These are phyloP conservation scores for Penicillium daleae DNA, from an alignment of 495 filamentous ascomycete species.

Conservation along the genomic window DNA sequence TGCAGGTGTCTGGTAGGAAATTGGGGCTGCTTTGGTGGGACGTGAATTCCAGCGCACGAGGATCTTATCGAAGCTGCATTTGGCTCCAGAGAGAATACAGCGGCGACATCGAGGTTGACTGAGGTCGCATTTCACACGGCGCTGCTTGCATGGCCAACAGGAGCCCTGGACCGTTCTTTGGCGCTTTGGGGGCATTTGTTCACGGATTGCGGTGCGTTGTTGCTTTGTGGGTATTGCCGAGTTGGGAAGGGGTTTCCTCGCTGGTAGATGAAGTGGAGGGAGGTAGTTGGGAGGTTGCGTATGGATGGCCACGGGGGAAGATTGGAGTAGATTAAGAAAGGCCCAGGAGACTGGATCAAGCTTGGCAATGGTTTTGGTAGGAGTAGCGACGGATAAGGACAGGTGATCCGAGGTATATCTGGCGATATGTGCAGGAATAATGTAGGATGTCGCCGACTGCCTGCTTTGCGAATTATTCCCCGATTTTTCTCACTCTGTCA, in stretches of 20 bases:
- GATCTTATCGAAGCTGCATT: constrained; percentile 42
- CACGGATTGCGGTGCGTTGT: neutral
- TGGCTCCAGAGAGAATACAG: constrained; percentile 35
- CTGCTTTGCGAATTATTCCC: neutral
- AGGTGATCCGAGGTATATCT: neutral
- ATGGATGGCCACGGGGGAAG: neutral
- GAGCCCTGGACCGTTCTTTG: constrained; percentile 43
- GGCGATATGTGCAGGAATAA: neutral
- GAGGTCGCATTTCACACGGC: constrained; percentile 43
- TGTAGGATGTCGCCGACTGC: neutral
- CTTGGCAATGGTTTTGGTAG: neutral
- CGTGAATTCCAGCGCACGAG: constrained; percentile 37
- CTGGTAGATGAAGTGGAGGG: neutral
- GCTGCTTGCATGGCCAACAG: constrained; percentile 45
- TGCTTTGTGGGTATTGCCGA: neutral
- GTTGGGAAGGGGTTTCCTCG: neutral
- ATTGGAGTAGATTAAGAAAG: neutral
- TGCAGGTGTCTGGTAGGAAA: constrained; percentile 25
- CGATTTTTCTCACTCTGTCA: neutral
- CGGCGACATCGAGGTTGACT: constrained; percentile 31
- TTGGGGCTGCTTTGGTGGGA: constrained; percentile 21
- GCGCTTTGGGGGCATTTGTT: constrained; percentile 28
- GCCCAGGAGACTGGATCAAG: neutral
- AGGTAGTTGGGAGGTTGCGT: neutral
- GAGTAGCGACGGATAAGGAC: neutral